Percentiles rank a stretch among this genome's conserved stretches.
These are phyloP conservation scores for Pistacia vera DNA, from an alignment of 345 rosid species.

Conservation along the genomic window DNA sequence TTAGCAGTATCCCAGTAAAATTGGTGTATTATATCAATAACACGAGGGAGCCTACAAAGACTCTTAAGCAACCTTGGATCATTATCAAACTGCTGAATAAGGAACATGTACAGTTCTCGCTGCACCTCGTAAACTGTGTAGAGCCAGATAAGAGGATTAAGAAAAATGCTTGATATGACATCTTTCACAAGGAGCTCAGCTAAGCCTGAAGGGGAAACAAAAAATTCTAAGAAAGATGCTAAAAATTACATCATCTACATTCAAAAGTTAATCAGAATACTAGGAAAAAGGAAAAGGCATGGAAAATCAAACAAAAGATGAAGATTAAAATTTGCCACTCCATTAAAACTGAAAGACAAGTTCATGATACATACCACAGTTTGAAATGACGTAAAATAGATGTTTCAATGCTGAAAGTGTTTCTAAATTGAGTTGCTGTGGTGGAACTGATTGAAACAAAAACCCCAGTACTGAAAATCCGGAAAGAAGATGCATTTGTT, in stretches of 20 bases:
- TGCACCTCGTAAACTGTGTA: slow-evolving; percentile 85
- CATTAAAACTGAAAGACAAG: neutral
- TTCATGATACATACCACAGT: slow-evolving; percentile 63
- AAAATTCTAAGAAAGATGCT: neutral
- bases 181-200: slow-evolving; percentile 82
- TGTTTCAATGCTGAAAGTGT: slow-evolving; percentile 89
- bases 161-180: slow-evolving; percentile 83
- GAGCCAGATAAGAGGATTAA: slow-evolving; percentile 86
- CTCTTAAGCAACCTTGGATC: slow-evolving; percentile 76
- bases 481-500: slow-evolving; percentile 91
- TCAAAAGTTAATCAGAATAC: slow-evolving; percentile 9
- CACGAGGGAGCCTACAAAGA: slow-evolving; percentile 78
- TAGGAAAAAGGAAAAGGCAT: slow-evolving; percentile 14
- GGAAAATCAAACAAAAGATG: neutral
- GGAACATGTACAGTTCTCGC: slow-evolving; percentile 94
- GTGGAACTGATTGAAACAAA: slow-evolving; percentile 85
- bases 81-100: slow-evolving; percentile 80
- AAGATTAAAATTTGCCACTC: neutral
- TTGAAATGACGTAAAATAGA: slow-evolving; percentile 70
- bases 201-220: slow-evolving; percentile 51
- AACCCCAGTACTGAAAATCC: slow-evolving; percentile 91
- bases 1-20: slow-evolving; percentile 83
- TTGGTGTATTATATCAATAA: slow-evolving; percentile 74
- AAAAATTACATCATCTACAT: slow-evolving; percentile 13
- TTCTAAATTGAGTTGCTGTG: slow-evolving; percentile 86